phyloP scores from a whole-genome alignment of 495 filamentous ascomycete genomes.

The Hypoxylon rickii region DNA sequence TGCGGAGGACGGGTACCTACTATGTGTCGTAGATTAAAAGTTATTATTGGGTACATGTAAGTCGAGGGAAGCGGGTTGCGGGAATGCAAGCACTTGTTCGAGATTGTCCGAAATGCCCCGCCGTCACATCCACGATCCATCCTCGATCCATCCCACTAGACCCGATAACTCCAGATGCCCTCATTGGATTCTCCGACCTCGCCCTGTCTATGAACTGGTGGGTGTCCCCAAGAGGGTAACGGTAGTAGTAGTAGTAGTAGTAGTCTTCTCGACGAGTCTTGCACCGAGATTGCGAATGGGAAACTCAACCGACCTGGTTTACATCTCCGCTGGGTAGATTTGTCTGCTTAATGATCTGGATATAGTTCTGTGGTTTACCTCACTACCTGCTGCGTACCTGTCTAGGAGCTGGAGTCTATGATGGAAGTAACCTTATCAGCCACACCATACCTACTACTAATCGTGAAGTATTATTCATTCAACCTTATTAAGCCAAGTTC shows the following conservation, averaged over 20 bases:
- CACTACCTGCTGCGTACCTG: neutral
- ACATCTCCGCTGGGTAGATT: neutral
- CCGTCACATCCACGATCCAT: conserved; percentile 34
- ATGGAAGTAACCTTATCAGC: too few relatives aligned
- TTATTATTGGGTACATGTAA: conserved; percentile 29
- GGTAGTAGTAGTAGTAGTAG: neutral
- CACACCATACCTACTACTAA: too few relatives aligned
- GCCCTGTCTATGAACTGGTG: conserved; percentile 6
- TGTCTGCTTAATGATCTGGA: neutral
- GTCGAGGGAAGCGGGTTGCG: conserved; percentile 31
- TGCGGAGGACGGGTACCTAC: conserved; percentile 29
- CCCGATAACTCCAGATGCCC: conserved; percentile 31
- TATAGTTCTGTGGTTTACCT: neutral
- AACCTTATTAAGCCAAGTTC: neutral
- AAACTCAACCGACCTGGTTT: conserved; percentile 1
- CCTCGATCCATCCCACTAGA: conserved; percentile 12
- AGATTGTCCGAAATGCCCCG: conserved; percentile 36
- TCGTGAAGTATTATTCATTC: too few relatives aligned
- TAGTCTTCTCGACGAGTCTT: neutral
- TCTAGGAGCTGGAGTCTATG: too few relatives aligned
- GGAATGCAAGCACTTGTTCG: conserved; percentile 32
- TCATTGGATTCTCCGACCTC: conserved; percentile 13
- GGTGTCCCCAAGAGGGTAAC: conserved; percentile 4
- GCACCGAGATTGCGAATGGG: neutral
- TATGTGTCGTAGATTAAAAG: conserved; percentile 7